Base-by-base conservation (phyloP, 345 rosid genomes). In the Odontarrhena argentea region DNA sequence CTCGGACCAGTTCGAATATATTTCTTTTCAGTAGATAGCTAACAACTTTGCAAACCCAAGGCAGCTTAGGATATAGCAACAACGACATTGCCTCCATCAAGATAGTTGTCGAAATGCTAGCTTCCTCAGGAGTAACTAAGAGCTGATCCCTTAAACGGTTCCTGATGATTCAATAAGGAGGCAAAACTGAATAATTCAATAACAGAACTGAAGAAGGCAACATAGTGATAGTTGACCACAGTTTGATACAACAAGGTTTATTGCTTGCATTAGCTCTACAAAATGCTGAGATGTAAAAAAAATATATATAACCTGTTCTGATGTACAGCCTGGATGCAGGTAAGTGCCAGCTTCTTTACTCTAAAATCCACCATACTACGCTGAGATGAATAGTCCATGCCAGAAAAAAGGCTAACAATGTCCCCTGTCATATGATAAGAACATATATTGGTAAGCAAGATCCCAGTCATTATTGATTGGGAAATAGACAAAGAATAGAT, bases 1-100 rank as follows among this genome's bases (percentile, higher is more conserved):
- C 96, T 74, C 97, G 77, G 53, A 83, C 81, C 61, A 85, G 74
- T 57, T 79, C 55, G 51, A 87, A 86, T 45, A 76, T 74, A 35
- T 85, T 82, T 74, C 77, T 81, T 73, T 80, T 81, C 67, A 78
- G 70, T 54, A 94, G 93, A 75, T 83, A 77, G 63, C 84, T 77
- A 34, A 85, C 85, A 48, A 79, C 60, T 81, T 87, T 85, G 80
- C 96, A 94, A 73, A 74, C 88, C 97, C 97, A 91, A 51, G 97
- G 99, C 74, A 83, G 85, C 81, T 81, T 82, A 71, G 91, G 84
- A 80, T 88, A 90, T 60, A 88, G 74, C 76, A 94, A 77, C 61
- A 82, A 57, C 41, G 76, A 73, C 53, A 85, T 76, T 63, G 87
- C 82, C 79, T 87, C 93, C 63, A 95, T 82, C 80, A 95, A 79